These are phyloP conservation scores for Zopfia rhizophila DNA, from an alignment of 2,329 filamentous ascomycete genomes.

Conservation along the genomic window DNA sequence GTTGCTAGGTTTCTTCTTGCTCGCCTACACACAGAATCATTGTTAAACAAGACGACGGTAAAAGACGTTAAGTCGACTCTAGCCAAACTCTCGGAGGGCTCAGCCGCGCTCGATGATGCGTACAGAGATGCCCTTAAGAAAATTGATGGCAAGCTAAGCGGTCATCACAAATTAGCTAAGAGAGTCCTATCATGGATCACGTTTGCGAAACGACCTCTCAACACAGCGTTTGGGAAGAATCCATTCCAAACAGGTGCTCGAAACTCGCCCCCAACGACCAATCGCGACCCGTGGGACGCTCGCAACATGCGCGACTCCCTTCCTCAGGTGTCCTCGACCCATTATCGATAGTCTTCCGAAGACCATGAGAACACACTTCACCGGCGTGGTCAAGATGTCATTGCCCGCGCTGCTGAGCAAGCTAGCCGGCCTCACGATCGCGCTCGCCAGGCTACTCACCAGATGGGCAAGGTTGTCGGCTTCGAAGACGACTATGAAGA, in stretches of 20 bases:
- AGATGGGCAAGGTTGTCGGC: conserved; percentile 23
- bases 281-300: conserved; percentile 37
- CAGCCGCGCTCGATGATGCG: conserved; percentile 46
- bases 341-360: conserved; percentile 3
- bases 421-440: conserved; percentile 11
- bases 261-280: conserved; percentile 12
- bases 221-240: too few species aligned
- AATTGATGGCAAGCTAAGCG: conserved; percentile 52
- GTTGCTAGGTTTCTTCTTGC: conserved; percentile 47
- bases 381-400: conserved; percentile 25
- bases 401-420: conserved; percentile 17
- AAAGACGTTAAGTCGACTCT: conserved; percentile 50
- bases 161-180: conserved; percentile 50
- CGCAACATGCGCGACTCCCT: conserved; percentile 35
- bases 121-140: conserved; percentile 58
- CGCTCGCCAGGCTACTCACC: conserved; percentile 30
- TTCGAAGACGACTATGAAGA: conserved; percentile 30
- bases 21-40: conserved; percentile 50
- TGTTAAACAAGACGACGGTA: conserved; percentile 41
- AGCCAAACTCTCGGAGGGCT: conserved; percentile 39
- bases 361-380: conserved; percentile 21
- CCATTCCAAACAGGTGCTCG: too few species aligned
- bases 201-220: conserved; percentile 23
- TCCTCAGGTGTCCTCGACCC: conserved; percentile 21
- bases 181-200: conserved; percentile 29